A percentile compares a stretch with the other conserved stretches of the same genome.
Conservation (phyloP, 208 protist species). For the Acanthamoeba healyi region DNA sequence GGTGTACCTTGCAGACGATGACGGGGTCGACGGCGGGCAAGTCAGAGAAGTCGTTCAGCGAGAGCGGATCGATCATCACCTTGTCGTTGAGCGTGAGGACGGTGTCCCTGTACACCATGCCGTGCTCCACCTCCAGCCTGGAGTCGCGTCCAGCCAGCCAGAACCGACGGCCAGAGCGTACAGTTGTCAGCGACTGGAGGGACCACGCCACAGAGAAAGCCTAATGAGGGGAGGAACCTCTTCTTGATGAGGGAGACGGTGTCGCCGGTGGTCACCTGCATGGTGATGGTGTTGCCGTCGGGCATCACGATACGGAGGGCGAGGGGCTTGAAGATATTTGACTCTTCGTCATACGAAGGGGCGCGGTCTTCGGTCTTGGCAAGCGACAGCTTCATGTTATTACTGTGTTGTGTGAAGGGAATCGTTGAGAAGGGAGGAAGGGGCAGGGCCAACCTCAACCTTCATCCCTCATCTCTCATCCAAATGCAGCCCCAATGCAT, state of each 20-base stretch:
- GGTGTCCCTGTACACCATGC: background rate
- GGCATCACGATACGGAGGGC: background rate
- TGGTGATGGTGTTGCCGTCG: conserved; percentile 1
- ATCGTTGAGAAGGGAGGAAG: too few species aligned
- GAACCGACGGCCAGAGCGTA: background rate
- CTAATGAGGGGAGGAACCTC: background rate
- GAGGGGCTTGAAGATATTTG: conserved; percentile 50
- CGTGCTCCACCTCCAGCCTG: conserved; percentile 65
- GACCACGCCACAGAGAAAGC: background rate
- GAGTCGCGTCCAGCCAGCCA: too few species aligned
- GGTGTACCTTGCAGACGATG: conserved; percentile 13
- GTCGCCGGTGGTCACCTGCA: conserved; percentile 65
- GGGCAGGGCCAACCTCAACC: too few species aligned
- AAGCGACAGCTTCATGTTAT: conserved; percentile 47
- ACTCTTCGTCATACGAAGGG: conserved; percentile 19
- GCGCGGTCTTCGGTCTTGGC: background rate
- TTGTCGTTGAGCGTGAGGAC: conserved; percentile 31
- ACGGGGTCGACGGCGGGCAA: background rate
- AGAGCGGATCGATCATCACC: conserved; percentile 49
- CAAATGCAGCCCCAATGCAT: too few species aligned
- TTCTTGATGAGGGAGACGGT: conserved; percentile 67
- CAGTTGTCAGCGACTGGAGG: too few species aligned
- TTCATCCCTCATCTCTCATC: too few species aligned
- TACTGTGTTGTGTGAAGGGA: too few species aligned
- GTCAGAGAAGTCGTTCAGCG: conserved; percentile 48